Evolutionary conservation across 2,329 filamentous ascomycete species (phyloP), one percentile per base, ranked within the genome.

Genomic region (Dactylellina sp.): DNA sequence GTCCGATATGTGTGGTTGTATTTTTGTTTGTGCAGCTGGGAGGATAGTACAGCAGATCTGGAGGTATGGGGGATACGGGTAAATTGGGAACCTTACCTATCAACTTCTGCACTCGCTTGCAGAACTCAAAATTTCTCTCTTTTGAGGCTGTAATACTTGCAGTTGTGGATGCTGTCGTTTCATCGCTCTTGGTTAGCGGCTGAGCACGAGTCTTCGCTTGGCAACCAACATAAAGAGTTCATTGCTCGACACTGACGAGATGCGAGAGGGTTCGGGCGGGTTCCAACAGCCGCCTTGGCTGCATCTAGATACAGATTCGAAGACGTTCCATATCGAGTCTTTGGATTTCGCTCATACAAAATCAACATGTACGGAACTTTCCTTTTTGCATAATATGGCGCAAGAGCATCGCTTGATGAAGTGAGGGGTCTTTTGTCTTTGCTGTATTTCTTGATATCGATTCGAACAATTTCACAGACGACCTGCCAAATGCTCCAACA

Each of bases 231-330:
- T 42, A 40, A 39, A 68, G 46, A 40, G 63, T 59, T 60, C 52
- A 5, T 16, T 20, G 22, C 52, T 25, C 55, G 28, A 65, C 47
- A 4, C 16, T 57, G 53, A 39, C 50, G 28, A 37, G 9, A 32
- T 4, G 28, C 28, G 1, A 35, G 44, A 44, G 40, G 32, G 39
- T 60, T 68, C 44, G 35, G 44, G 35, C 63, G 63, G 63, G 18
- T 22, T 68, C 4, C 22, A 59, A 57, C 25, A 68, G 63, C 63
- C 63, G 63, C 53, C 63, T 68, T 68, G 63, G 63, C 63, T 68
- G 63, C 53, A 39, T 66, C 16, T 22, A 42, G 46, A 50, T 18
- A 42, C 42, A 25, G 50, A 32, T 32, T 32, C 28, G 28, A 35
- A 63, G 59, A 24, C 46, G 28, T 28, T 18, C 35, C 20, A 20